Percentiles rank a stretch among this genome's conserved stretches.
Conservation (phyloP, 2,329 filamentous ascomycete species). For the Aaosphaeria pasadenensis region DNA sequence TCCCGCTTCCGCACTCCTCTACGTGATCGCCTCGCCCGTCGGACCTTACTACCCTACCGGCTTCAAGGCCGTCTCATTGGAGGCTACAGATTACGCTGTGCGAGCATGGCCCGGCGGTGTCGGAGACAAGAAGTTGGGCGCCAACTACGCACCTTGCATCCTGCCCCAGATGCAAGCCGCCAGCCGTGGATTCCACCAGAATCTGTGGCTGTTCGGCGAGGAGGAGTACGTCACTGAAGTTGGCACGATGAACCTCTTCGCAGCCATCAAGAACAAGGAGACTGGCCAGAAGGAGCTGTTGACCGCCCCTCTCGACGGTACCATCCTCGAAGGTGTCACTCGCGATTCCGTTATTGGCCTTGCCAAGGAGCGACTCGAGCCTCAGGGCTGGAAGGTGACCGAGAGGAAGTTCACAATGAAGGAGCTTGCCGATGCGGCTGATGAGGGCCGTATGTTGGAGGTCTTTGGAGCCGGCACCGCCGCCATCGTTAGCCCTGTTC, state of each 20-base stretch:
- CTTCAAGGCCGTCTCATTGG: slow-evolving; percentile 94
- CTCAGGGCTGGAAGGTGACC: slow-evolving; percentile 81
- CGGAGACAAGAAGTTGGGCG: slow-evolving; percentile 96
- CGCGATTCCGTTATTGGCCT: slow-evolving; percentile 86
- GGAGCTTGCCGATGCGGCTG: slow-evolving; percentile 75
- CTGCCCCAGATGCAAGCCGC: slow-evolving; percentile 93
- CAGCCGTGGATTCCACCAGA: slow-evolving; percentile 92
- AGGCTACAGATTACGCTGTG: slow-evolving; percentile 94
- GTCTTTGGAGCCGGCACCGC: slow-evolving; percentile 93
- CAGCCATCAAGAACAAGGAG: slow-evolving; percentile 77
- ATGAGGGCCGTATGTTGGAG: slow-evolving; percentile 84
- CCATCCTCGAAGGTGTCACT: slow-evolving; percentile 92
- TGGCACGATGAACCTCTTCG: slow-evolving; percentile 98
- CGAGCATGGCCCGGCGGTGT: slow-evolving; percentile 97
- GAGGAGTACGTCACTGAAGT: slow-evolving; percentile 97
- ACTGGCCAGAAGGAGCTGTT: slow-evolving; percentile 89
- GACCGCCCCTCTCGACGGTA: slow-evolving; percentile 94
- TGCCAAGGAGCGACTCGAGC: slow-evolving; percentile 76
- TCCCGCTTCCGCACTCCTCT: slow-evolving; percentile 89
- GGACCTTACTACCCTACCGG: slow-evolving; percentile 98
- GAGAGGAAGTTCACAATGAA: slow-evolving; percentile 93
- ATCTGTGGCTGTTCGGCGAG: slow-evolving; percentile 94
- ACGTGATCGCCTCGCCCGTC: slow-evolving; percentile 92
- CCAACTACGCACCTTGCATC: slow-evolving; percentile 99
- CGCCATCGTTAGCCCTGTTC: slow-evolving; percentile 86